These are phyloP conservation scores for Monilinia polystroma DNA, from an alignment of 2,329 filamentous ascomycete species.

Conservation along the genomic window DNA sequence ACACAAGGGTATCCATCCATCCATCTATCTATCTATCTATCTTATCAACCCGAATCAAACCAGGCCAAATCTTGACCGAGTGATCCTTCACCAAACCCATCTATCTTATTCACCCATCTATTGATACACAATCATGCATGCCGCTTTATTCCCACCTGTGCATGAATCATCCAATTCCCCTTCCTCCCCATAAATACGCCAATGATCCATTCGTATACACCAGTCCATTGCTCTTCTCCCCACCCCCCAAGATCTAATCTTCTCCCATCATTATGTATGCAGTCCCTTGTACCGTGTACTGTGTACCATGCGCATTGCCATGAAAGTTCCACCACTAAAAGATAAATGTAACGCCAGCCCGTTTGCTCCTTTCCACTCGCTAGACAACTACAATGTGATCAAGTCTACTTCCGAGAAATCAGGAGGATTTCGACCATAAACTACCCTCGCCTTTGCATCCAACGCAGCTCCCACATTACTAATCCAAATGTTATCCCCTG, in stretches of 20 bases:
- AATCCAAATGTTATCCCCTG: constrained; percentile 70
- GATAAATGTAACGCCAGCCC: neutral
- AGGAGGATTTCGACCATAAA: constrained; percentile 81
- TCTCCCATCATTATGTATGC: neutral
- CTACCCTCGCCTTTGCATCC: constrained; percentile 77
- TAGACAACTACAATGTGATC: constrained; percentile 63
- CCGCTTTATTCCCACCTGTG: neutral
- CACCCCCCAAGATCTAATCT: neutral
- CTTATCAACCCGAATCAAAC: too few relatives aligned
- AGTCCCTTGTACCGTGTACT: neutral
- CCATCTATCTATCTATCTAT: too few relatives aligned
- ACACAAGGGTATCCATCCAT: too few relatives aligned
- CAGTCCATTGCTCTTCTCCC: neutral
- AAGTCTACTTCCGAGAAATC: constrained; percentile 88
- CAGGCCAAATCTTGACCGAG: too few relatives aligned
- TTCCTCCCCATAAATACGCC: neutral
- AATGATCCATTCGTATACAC: neutral
- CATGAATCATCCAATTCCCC: neutral
- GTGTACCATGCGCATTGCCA: neutral
- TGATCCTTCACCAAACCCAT: too few relatives aligned
- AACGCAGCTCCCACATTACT: constrained; percentile 89
- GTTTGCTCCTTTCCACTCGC: neutral
- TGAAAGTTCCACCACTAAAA: neutral
- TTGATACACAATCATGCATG: neutral
- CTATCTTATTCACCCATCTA: neutral